Conservation (phyloP, 2,329 filamentous ascomycete species). For the Ophiostoma ips region DNA sequence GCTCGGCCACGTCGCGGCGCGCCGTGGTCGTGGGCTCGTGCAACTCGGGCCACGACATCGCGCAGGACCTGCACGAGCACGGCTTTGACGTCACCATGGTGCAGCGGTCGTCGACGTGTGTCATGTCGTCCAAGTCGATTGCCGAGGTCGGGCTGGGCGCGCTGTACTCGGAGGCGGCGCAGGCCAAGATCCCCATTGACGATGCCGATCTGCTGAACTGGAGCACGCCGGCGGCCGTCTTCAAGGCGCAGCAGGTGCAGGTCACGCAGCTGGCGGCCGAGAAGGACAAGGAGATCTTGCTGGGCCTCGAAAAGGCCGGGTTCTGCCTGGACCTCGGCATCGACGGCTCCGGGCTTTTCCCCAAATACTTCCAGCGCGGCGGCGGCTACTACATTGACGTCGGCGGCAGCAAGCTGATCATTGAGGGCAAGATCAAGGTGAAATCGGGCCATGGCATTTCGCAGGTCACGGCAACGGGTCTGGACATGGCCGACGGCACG, state of each 20-base stretch:
- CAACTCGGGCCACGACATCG: slow-evolving; percentile 46
- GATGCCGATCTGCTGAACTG: slow-evolving; percentile 42
- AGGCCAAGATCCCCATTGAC: slow-evolving; percentile 28
- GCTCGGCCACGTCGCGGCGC: slow-evolving; percentile 27
- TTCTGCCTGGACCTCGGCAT: slow-evolving; percentile 45
- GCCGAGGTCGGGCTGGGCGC: slow-evolving; percentile 30
- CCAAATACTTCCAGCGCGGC: slow-evolving; percentile 47
- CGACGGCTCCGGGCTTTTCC: slow-evolving; percentile 37
- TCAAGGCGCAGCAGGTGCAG: slow-evolving; percentile 35
- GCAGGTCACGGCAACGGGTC: slow-evolving; percentile 27
- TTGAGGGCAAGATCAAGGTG: slow-evolving; percentile 42
- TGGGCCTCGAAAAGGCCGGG: slow-evolving; percentile 38
- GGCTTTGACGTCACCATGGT: slow-evolving; percentile 47
- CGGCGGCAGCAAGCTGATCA: slow-evolving; percentile 37
- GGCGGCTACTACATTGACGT: slow-evolving; percentile 49
- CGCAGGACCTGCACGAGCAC: slow-evolving; percentile 42
- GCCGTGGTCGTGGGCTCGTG: slow-evolving; percentile 44
- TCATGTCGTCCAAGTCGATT: slow-evolving; percentile 34
- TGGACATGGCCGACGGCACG: slow-evolving; percentile 33
- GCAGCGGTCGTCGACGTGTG: slow-evolving; percentile 42
- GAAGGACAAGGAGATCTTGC: slow-evolving; percentile 25
- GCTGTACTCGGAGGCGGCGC: slow-evolving; percentile 25
- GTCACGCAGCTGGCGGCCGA: slow-evolving; percentile 24
- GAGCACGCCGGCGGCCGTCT: slow-evolving; percentile 34
- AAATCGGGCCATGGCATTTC: slow-evolving; percentile 35